Conservation (phyloP, 140 eudicot species). For the Ambrosia hybrid region DNA sequence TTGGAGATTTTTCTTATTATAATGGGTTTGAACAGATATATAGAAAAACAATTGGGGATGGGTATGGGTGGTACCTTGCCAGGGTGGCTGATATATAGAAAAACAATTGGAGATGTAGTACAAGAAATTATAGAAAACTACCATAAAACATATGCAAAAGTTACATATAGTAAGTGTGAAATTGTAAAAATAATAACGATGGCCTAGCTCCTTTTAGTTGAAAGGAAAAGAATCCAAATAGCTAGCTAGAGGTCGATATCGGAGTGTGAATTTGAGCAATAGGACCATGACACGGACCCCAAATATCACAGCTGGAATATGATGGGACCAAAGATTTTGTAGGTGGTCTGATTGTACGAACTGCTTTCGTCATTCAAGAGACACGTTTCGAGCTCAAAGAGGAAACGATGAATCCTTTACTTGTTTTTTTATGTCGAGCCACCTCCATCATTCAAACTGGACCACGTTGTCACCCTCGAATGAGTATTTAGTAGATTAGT, state of each 20-base stretch:
- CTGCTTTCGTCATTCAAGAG: slow-evolving; percentile 23
- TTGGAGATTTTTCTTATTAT: too few relatives aligned
- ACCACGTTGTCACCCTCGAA: slow-evolving; percentile 22
- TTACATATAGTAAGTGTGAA: too few relatives aligned
- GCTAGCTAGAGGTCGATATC: not conserved
- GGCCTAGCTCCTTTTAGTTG: not conserved
- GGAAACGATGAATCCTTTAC: slow-evolving; percentile 19
- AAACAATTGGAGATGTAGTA: too few relatives aligned
- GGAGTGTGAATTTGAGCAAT: slow-evolving; percentile 2
- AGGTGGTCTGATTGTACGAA: slow-evolving; percentile 6
- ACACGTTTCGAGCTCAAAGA: slow-evolving; percentile 27
- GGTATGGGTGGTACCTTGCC: too few relatives aligned
- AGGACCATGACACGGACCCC: not conserved
- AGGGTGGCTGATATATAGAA: too few relatives aligned
- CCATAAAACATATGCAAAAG: not conserved
- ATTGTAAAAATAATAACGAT: not conserved
- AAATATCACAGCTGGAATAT: slow-evolving; percentile 12
- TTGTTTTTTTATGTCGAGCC: slow-evolving; percentile 8
- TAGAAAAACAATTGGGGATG: too few relatives aligned
- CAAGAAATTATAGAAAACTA: too few relatives aligned
- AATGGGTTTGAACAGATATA: too few relatives aligned
- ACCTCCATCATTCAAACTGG: slow-evolving; percentile 14
- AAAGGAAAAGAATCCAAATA: not conserved
- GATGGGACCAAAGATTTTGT: slow-evolving; percentile 26
- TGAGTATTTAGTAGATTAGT: not conserved